A percentile compares a stretch with the other conserved stretches of the same genome.
These are phyloP conservation scores for Haplosporangium gracile DNA, from an alignment of 192 early-diverging fungal species.

Conservation along the genomic window DNA sequence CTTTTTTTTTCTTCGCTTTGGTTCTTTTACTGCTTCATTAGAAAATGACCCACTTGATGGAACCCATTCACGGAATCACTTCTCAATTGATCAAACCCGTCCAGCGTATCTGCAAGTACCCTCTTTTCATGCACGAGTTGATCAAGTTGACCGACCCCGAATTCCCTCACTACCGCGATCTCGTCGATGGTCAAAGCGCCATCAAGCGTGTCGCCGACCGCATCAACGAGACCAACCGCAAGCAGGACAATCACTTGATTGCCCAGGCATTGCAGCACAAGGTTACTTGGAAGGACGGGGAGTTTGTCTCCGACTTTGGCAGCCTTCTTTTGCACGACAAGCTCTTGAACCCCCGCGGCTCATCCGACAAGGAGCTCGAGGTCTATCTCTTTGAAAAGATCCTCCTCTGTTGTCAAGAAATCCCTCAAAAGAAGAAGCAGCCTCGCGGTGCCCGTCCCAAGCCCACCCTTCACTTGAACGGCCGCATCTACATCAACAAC, in stretches of 20 bases:
- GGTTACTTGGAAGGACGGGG: slow-evolving; percentile 95
- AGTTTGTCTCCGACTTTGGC: slow-evolving; percentile 82
- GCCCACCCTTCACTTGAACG: slow-evolving; percentile 81
- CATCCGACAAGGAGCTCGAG: slow-evolving; percentile 83
- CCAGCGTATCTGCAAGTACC: slow-evolving; percentile 98
- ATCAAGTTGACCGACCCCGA: slow-evolving; percentile 70
- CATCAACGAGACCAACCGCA: slow-evolving; percentile 93
- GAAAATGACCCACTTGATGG: slow-evolving; percentile 76
- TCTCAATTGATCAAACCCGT: slow-evolving; percentile 97
- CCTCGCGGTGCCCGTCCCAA: slow-evolving; percentile 69
- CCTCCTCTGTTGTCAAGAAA: slow-evolving; percentile 94
- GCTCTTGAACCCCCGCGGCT: slow-evolving; percentile 85
- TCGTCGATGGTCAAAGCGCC: slow-evolving; percentile 79
- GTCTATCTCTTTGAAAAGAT: slow-evolving; percentile 96
- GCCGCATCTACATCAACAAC: slow-evolving; percentile 87
- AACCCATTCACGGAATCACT: slow-evolving; percentile 89
- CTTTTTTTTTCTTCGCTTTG: not conserved
- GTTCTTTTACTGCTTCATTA: slow-evolving; percentile 22
- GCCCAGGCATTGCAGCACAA: slow-evolving; percentile 85
- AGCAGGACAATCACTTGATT: slow-evolving; percentile 87
- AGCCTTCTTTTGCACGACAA: slow-evolving; percentile 87
- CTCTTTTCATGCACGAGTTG: slow-evolving; percentile 84
- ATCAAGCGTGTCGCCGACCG: slow-evolving; percentile 90
- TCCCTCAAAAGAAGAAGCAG: slow-evolving; percentile 60
- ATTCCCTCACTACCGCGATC: slow-evolving; percentile 69